phyloP scores from a whole-genome alignment of 2,329 filamentous ascomycete species.

The Fusarium guadeloupense region DNA sequence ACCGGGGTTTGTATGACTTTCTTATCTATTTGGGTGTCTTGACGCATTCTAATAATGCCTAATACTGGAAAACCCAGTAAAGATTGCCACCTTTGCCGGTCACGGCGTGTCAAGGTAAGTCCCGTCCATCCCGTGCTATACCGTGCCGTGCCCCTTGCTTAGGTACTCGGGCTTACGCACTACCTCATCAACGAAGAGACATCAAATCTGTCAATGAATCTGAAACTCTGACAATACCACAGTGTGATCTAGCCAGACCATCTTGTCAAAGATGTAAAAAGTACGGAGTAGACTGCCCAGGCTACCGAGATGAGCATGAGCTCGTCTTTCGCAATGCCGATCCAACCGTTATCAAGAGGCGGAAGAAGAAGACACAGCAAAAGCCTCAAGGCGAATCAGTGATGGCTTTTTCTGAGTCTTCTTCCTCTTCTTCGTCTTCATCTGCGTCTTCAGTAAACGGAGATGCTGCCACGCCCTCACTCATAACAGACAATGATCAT shows the following conservation, averaged over 20 bases:
- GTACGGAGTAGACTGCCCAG: constrained; percentile 52
- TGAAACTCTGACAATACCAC: constrained; percentile 13
- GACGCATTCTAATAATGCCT: constrained; percentile 45
- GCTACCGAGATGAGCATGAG: constrained; percentile 52
- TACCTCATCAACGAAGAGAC: constrained; percentile 6
- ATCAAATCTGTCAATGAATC: constrained; percentile 1
- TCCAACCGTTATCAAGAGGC: constrained; percentile 43
- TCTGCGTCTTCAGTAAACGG: constrained; percentile 10
- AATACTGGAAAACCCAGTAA: constrained; percentile 54
- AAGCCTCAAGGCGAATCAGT: constrained; percentile 12
- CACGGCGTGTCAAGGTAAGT: constrained; percentile 53
- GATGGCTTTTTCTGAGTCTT: constrained; percentile 6
- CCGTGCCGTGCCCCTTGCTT: background rate
- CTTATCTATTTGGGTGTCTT: background rate
- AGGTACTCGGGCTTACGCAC: constrained; percentile 1
- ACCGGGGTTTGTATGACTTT: constrained; percentile 7
- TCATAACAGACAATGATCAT: constrained; percentile 12
- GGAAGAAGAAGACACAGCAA: constrained; percentile 43
- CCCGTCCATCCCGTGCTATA: too few species aligned
- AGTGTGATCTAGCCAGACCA: constrained; percentile 54
- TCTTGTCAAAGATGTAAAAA: constrained; percentile 53
- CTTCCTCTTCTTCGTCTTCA: background rate
- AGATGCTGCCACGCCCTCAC: constrained; percentile 18
- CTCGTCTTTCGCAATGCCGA: constrained; percentile 52
- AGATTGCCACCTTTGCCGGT: constrained; percentile 54